Evolutionary conservation across 2,329 filamentous ascomycete genomes (phyloP).

Genomic region (Arthrobotrys conoides): DNA sequence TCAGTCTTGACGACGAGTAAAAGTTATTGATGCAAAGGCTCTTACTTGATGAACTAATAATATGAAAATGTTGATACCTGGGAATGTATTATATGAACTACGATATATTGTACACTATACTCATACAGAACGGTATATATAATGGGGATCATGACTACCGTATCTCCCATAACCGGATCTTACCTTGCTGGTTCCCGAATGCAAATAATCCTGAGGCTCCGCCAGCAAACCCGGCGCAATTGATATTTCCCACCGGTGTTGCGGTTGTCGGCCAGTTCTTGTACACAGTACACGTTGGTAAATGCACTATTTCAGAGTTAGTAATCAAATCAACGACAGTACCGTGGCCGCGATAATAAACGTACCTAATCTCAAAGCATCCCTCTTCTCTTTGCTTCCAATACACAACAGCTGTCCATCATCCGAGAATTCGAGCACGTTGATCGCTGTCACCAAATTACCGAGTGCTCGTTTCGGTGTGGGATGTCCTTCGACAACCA

Average conservation of each 20-base stretch:
- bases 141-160: slow-evolving; percentile 70
- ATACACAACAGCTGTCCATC: slow-evolving; percentile 92
- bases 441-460: slow-evolving; percentile 88
- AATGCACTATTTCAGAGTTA: slow-evolving; percentile 74
- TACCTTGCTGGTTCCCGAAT: slow-evolving; percentile 89
- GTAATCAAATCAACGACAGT: slow-evolving; percentile 64
- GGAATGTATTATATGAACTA: slow-evolving; percentile 45
- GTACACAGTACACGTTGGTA: slow-evolving; percentile 94
- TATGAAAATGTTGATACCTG: slow-evolving; percentile 4
- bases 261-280: slow-evolving; percentile 95
- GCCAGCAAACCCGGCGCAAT: slow-evolving; percentile 75
- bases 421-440: slow-evolving; percentile 82
- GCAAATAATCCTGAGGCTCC: slow-evolving; percentile 79
- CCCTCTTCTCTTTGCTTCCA: slow-evolving; percentile 87
- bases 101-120: slow-evolving; percentile 50
- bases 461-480: slow-evolving; percentile 81
- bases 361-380: slow-evolving; percentile 80
- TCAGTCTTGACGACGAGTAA: slow-evolving; percentile 71
- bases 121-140: neutral
- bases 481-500: slow-evolving; percentile 74
- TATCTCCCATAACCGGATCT: slow-evolving; percentile 92
- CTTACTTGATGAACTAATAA: neutral
- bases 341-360: slow-evolving; percentile 50
- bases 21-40: no score
- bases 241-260: slow-evolving; percentile 86